phyloP scores from a whole-genome alignment of 192 early-diverging fungal genomes.

The Cladochytrium replicatum region DNA sequence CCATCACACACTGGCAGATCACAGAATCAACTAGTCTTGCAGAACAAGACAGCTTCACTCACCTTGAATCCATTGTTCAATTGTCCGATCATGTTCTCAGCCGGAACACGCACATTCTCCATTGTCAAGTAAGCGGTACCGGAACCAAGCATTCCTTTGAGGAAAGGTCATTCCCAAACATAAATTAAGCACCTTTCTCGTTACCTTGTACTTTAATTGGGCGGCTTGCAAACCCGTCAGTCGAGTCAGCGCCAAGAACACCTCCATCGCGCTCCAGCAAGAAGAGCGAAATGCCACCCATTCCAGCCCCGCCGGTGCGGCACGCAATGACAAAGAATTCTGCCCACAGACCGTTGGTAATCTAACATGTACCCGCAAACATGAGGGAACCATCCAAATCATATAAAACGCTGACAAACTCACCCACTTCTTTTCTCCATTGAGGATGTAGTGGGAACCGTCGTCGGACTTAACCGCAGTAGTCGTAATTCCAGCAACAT shows the following conservation, averaged over 20 bases:
- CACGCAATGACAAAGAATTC: constrained; percentile 66
- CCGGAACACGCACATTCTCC: constrained; percentile 69
- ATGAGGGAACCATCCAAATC: no score
- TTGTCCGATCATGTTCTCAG: constrained; percentile 62
- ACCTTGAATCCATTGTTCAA: constrained; percentile 67
- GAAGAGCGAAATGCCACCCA: constrained; percentile 62
- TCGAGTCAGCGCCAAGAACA: constrained; percentile 28
- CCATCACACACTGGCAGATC: constrained; percentile 30
- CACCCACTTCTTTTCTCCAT: constrained; percentile 76
- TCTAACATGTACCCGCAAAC: constrained; percentile 17
- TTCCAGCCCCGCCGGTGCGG: constrained; percentile 62
- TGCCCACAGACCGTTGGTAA: constrained; percentile 61
- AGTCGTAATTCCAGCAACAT: constrained; percentile 56
- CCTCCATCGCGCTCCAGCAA: constrained; percentile 49
- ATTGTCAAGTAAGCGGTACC: constrained; percentile 36
- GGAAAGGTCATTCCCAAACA: background rate
- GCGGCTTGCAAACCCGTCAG: background rate
- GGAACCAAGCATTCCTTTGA: background rate
- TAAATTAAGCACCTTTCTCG: background rate
- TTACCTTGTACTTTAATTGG: background rate
- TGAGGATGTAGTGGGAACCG: constrained; percentile 52
- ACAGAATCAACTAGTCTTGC: background rate
- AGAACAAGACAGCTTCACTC: constrained; percentile 21
- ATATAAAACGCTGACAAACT: no score
- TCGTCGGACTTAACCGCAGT: constrained; percentile 43